phyloP scores from a whole-genome alignment of 768 basidiomycete genomes.

The Boletus rufocinnamomeus region DNA sequence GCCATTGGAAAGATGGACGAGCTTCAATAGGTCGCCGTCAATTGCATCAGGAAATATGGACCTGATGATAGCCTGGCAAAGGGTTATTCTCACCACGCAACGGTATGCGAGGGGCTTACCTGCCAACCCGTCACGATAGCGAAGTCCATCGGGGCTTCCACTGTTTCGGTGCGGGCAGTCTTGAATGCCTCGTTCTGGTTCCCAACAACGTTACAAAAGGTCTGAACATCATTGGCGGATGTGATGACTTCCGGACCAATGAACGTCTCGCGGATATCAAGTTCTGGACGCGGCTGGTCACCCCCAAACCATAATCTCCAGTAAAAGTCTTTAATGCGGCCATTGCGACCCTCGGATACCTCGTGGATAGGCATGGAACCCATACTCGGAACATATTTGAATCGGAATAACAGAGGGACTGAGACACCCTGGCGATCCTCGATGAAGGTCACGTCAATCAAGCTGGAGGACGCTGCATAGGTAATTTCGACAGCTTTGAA shows the following conservation, averaged over 20 bases:
- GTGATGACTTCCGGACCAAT: conserved; percentile 85
- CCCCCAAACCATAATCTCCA: conserved; percentile 99
- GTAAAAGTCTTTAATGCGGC: conserved; percentile 94
- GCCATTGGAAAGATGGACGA: conserved; percentile 96
- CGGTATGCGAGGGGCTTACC: conserved; percentile 49
- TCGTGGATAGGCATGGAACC: conserved; percentile 95
- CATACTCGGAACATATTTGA: conserved; percentile 83
- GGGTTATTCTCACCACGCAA: conserved; percentile 7
- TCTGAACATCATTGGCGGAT: conserved; percentile 73
- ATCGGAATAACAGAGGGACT: conserved; percentile 80
- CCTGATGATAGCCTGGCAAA: conserved; percentile 93
- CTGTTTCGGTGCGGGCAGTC: conserved; percentile 59
- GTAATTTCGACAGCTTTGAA: conserved; percentile 85
- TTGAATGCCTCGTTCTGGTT: conserved; percentile 94
- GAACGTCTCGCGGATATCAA: conserved; percentile 81
- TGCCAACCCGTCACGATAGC: conserved; percentile 99
- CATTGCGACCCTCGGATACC: conserved; percentile 77
- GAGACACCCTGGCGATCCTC: conserved; percentile 80
- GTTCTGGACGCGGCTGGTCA: conserved; percentile 69
- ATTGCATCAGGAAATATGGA: conserved; percentile 92
- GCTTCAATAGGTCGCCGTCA: conserved; percentile 92
- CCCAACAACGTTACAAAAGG: conserved; percentile 91
- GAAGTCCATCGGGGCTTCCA: conserved; percentile 97
- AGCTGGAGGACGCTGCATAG: conserved; percentile 51
- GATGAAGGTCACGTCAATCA: conserved; percentile 72